Evolutionary conservation across 1,139 yeast species (phyloP).

Genomic region (Debaryomyces udenii): DNA sequence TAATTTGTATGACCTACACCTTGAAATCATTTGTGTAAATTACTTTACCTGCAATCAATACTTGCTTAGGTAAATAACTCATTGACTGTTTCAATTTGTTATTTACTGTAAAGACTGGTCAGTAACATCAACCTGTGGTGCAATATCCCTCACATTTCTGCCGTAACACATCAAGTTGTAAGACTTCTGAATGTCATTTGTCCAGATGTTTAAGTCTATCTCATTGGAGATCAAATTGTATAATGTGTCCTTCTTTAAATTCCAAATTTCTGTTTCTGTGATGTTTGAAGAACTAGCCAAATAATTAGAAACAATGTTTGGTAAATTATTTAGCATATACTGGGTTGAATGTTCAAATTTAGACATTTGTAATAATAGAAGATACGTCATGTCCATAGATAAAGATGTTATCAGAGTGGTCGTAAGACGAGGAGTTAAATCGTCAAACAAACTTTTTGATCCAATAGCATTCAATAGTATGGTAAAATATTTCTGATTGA

Average conservation of each 20-base stretch:
- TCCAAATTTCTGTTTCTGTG: slow-evolving; percentile 31
- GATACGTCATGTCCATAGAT: slow-evolving; percentile 30
- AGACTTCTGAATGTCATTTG: slow-evolving; percentile 22
- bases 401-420: slow-evolving; percentile 24
- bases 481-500: slow-evolving; percentile 28
- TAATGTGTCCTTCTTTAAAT: slow-evolving; percentile 28
- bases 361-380: slow-evolving; percentile 28
- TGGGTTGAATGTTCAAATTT: slow-evolving; percentile 25
- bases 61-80: not conserved
- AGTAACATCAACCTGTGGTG: slow-evolving; percentile 32
- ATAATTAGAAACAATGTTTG: slow-evolving; percentile 28
- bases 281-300: slow-evolving; percentile 20
- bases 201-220: slow-evolving; percentile 32
- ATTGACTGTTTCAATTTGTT: not conserved
- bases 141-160: slow-evolving; percentile 24
- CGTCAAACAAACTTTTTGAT: slow-evolving; percentile 22
- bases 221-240: slow-evolving; percentile 25
- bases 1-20: no score
- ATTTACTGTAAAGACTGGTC: slow-evolving; percentile 25
- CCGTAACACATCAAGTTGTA: slow-evolving; percentile 37
- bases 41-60: no score
- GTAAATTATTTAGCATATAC: slow-evolving; percentile 31
- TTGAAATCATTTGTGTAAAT: not conserved
- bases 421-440: slow-evolving; percentile 22
- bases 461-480: slow-evolving; percentile 34